Evolutionary conservation across 495 filamentous ascomycete genomes (phyloP), one percentile per base, ranked within the genome.

Genomic region (Cercophora newfieldiana): DNA sequence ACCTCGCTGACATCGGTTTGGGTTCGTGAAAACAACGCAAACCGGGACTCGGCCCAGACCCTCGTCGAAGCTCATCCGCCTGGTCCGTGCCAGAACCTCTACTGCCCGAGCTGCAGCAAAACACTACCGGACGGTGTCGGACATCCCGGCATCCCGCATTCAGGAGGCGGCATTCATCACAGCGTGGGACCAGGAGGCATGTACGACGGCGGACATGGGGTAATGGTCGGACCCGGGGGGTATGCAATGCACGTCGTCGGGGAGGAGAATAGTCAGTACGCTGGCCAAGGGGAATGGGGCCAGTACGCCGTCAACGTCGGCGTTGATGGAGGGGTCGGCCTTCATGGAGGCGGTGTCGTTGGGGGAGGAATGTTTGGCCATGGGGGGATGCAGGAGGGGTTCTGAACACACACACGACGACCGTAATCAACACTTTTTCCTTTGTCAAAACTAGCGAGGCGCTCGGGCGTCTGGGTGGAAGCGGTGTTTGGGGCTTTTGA

Each of bases 11-110:
- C 62, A 24, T 62, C 66, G 5, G 48, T 26, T 3, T 75, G 69
- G 67, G 69, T 69, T 26, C 62, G 72, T 14, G 72, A 74, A 10
- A 71, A 66, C 50, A 71, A 72, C 65, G 72, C 72, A 7, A 75
- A 72, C 56, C 68, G 72, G 6, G 72, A 75, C 29, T 73, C 71
- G 30, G 69, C 68, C 37, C 72, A 75, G 58, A 75, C 72, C 4
- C 66, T 75, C 0, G 72, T 75, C n/a, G 72, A 75, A 48, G 66
- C 67, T 1, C 72, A 75, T 24, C 68, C 69, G 5, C 63, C 71
- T 0, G 71, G 71, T 1, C 63, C 67, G 5, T 75, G 72, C 53
- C 31, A 44, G 24, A 67, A 68, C 47, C 44, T 73, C 50, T 71
- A 68, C 48, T 75, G 72, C 18, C 71, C 69, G 25, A 69, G 65